Evolutionary conservation across 352 stramenopile species (phyloP), one percentile per base, ranked within the genome.

Genomic region (Vaucheria bursata): DNA sequence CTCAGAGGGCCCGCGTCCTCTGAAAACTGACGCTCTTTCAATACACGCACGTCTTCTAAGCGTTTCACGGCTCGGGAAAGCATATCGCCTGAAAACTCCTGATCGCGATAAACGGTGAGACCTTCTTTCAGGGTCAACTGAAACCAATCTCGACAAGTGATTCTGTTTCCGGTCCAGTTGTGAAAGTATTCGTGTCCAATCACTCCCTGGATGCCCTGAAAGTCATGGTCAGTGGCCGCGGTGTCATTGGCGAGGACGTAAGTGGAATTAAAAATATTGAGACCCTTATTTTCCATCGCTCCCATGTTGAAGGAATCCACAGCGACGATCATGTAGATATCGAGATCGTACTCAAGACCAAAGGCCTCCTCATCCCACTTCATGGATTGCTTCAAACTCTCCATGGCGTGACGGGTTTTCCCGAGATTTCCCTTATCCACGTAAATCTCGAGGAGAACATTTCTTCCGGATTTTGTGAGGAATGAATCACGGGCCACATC

Each of bases 231-330:
- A 1, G 88, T 93, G 3, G 90, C 88, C 29, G 87, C 90, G 32
- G 83, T 75, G n/a, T 74, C 83, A 80, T 90, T 86, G 0, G 89
- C 90, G n/a, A 94, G 74, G n/a, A 90, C 87, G 79, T 88, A 91
- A 7, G 88, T 87, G 33, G 88, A 91, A 77, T 93, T 94, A 73
- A 94, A 94, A 34, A 94, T 87, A 79, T 93, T 93, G 6, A 94
- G 78, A 33, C 87, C 87, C 75, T 77, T 77, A 70, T 77, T 91
- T 78, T 91, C 87, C 88, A 91, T 91, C 12, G 88, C 88, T 40
- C 87, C 88, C 87, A 91, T 93, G 78, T 92, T 93, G 80, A 94
- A 93, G 76, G 89, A 85, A 79, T 89, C 85, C 3, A 92, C 85
- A 8, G 90, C 90, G 0, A 94, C 90, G 79, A 94, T 88, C 74